Base-by-base conservation (phyloP, 1,284 basidiomycete species). In the Ceratobasidium papillatum region DNA sequence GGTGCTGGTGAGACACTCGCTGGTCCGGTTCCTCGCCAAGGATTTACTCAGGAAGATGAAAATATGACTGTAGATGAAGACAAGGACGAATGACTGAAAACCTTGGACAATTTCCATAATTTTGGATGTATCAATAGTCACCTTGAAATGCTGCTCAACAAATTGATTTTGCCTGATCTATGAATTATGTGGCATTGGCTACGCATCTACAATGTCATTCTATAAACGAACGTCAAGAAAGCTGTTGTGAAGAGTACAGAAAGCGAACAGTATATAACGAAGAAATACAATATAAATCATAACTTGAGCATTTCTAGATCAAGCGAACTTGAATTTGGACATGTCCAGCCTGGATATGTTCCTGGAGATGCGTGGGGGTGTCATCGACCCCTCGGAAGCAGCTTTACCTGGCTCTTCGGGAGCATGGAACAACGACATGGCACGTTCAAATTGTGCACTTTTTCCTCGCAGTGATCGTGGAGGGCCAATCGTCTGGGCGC, bases 261-360 rank as follows among this genome's bases (percentile, higher is more conserved):
- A 32, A 45, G 22, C 65, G 51, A 56, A 68, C n/a, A 14, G 43
- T n/a, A 30, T 17, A 61, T 59, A 71, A 34, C 41, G 54, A 58
- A 71, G 41, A 45, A 59, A 30, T 43, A 43, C 52, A 71, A 30
- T 43, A 19, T 58, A 17, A 59, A 17, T 30, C 49, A 51, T 56
- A 25, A 30, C 34, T 38, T 36, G 19, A 56, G 25, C n/a, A 58
- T 22, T n/a, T 59, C 49, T 32, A n/a, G 47, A 45, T 77, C 66
- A 83, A 61, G 79, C 77, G 66, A 83, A 82, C 59, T 82, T 80
- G 79, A 83, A 81, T 76, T 79, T 83, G 59, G 83, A 83, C 52
- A 81, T 80, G 75, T 86, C 82, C 22, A 83, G 79, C 74, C 82
- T 84, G 22, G 78, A 76, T 11, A 78, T 74, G 38, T 43, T 45